Conservation (phyloP, 176 grass and related monocot genomes). For the Tillandsia leiboldiana region DNA sequence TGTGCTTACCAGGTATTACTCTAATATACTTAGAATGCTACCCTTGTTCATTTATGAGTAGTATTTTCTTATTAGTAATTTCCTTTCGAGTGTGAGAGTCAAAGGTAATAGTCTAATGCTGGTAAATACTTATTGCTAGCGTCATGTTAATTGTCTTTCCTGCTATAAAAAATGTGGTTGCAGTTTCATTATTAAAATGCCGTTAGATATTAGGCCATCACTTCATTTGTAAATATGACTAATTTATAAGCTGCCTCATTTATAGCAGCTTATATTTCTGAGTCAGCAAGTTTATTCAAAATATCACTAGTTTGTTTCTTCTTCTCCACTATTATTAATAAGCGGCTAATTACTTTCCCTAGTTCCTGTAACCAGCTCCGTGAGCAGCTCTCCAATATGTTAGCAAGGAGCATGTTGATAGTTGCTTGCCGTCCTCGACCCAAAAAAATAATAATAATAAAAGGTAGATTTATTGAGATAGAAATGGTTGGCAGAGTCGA, state of each 20-base stretch:
- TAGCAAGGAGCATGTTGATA: background rate
- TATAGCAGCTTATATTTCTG: no score
- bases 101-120: background rate
- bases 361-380: background rate
- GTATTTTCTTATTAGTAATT: background rate
- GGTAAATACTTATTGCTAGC: background rate
- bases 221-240: no score
- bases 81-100: background rate
- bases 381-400: background rate
- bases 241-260: no score
- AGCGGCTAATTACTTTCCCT: no score
- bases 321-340: no score
- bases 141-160: no score
- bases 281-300: no score
- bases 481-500: no score
- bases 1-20: slow-evolving; percentile 78
- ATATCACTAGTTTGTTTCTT: no score
- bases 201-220: no score
- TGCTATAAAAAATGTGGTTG: no score
- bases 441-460: background rate
- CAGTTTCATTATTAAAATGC: no score
- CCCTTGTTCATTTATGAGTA: background rate
- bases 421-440: background rate
- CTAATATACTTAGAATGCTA: background rate
- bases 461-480: background rate